Evolutionary conservation across 495 filamentous ascomycete species (phyloP), one percentile per base, ranked within the genome.

Genomic region (Aspergillus egyptiacus): DNA sequence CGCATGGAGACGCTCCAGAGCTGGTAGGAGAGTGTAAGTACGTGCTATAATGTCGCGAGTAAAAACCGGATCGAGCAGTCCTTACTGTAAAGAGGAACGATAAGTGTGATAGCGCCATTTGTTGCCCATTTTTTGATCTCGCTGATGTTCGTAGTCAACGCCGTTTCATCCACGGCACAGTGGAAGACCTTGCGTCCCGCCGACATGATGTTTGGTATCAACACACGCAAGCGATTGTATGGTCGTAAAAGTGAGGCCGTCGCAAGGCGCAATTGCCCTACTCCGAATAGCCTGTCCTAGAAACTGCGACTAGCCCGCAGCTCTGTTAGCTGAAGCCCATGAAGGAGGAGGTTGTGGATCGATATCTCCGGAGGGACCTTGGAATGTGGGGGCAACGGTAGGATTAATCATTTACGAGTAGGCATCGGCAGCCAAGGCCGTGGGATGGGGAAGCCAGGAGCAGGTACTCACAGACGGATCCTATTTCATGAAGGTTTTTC

Each of bases 161-260:
- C 84, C 43, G 80, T 83, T 58, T 86, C 84, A 64, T 88, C 84
- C 62, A 85, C 77, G 58, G 85, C 80, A 71, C 84, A 87, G 69
- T 84, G 81, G 65, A 83, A 83, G 62, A 82, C 68, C 69, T 83
- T 85, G 59, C 79, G 72, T 35, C 68, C 66, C 22, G 79, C 59
- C 60, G 69, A 66, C 71, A 74, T 74, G 55, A 43, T 56, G 54
- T 42, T 37, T 8, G 43, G 5, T 24, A 39, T 53, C 54, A 48
- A 50, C 48, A 46, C n/a, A 46, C 27, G 46, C 20, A 46, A 38
- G 55, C 51, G 31, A 46, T 48, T 46, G 54, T 27, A 31, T 50
- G 32, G 22, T 46, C 46, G 5, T 22, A 40, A 11, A 41, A 27
- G 23, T 5, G 22, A 35, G 32, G 51, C 31, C 37, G 17, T 30